Evolutionary conservation across 2,329 filamentous ascomycete species (phyloP).

Genomic region (Fusarium cyanostomum): DNA sequence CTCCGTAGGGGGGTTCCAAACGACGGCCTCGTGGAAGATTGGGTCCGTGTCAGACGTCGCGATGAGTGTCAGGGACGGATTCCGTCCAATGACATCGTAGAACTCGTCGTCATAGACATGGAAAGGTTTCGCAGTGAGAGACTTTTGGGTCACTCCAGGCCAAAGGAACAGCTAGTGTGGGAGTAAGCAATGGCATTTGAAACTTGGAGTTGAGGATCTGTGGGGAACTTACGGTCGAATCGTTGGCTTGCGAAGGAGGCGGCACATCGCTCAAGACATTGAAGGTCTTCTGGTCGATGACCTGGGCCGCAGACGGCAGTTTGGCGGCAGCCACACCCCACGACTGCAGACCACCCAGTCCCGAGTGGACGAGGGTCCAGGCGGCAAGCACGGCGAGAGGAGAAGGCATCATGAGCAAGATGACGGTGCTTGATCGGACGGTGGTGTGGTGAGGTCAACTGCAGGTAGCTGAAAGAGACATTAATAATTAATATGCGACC

Average conservation of each 20-base stretch:
- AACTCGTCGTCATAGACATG: conserved; percentile 60
- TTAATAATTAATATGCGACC: conserved; percentile 24
- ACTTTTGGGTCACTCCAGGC: conserved; percentile 34
- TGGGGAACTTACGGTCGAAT: conserved; percentile 16
- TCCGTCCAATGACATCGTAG: conserved; percentile 56
- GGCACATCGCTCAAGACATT: conserved; percentile 33
- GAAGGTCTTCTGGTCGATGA: conserved; percentile 37
- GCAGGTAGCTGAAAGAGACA: conserved; percentile 8
- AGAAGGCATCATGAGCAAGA: conserved; percentile 30
- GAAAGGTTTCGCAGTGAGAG: conserved; percentile 28
- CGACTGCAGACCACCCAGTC: not conserved
- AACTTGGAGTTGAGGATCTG: rapidly evolving
- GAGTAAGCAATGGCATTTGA: not conserved
- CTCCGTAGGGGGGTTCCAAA: conserved; percentile 59
- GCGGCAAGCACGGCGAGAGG: conserved; percentile 27
- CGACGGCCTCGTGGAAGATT: conserved; percentile 64
- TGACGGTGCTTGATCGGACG: conserved; percentile 1
- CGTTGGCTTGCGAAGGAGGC: conserved; percentile 31
- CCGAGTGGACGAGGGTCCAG: conserved; percentile 23
- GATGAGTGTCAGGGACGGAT: conserved; percentile 61
- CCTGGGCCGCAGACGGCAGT: conserved; percentile 29
- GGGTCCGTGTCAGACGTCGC: conserved; percentile 56
- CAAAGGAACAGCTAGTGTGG: conserved; percentile 22
- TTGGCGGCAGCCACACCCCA: conserved; percentile 57
- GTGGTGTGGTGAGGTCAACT: conserved; percentile 2